Evolutionary conservation across 2,329 filamentous ascomycete genomes (phyloP).

Genomic region (Colletotrichum sublineola): DNA sequence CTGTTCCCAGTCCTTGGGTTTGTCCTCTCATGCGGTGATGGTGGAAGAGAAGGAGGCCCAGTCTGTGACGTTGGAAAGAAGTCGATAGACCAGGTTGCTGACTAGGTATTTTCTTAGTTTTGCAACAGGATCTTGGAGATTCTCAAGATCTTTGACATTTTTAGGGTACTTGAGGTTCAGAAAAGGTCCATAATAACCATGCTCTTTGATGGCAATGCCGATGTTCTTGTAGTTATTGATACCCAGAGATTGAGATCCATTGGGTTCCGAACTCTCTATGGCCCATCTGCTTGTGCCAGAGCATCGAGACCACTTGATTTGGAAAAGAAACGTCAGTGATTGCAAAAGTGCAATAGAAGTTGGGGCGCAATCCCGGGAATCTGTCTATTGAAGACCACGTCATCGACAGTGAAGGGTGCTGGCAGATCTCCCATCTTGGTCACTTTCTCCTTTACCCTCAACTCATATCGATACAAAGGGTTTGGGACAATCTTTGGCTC

Average conservation of each 20-base stretch:
- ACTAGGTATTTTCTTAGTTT: neutral
- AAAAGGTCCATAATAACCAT: slow-evolving; percentile 44
- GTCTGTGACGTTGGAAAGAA: slow-evolving; percentile 23
- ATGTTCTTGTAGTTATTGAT: slow-evolving; percentile 37
- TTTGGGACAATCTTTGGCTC: neutral
- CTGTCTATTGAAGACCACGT: neutral
- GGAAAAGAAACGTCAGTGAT: slow-evolving; percentile 10
- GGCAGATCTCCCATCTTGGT: slow-evolving; percentile 2
- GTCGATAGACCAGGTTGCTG: neutral
- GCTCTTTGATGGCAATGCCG: slow-evolving; percentile 46
- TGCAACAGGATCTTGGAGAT: neutral
- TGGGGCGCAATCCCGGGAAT: neutral
- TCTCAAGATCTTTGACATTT: neutral
- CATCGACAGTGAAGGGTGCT: neutral
- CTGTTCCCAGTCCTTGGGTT: slow-evolving; percentile 30
- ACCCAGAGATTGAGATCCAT: neutral
- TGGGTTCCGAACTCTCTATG: neutral
- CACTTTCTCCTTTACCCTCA: neutral
- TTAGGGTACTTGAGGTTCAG: neutral
- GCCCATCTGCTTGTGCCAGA: slow-evolving; percentile 1
- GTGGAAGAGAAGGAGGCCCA: slow-evolving; percentile 45
- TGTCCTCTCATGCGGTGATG: slow-evolving; percentile 27
- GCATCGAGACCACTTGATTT: neutral
- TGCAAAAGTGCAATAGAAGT: neutral
- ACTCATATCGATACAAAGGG: neutral